phyloP scores from a whole-genome alignment of 306 rosid genomes.

The Cicer pinnatifidum region DNA sequence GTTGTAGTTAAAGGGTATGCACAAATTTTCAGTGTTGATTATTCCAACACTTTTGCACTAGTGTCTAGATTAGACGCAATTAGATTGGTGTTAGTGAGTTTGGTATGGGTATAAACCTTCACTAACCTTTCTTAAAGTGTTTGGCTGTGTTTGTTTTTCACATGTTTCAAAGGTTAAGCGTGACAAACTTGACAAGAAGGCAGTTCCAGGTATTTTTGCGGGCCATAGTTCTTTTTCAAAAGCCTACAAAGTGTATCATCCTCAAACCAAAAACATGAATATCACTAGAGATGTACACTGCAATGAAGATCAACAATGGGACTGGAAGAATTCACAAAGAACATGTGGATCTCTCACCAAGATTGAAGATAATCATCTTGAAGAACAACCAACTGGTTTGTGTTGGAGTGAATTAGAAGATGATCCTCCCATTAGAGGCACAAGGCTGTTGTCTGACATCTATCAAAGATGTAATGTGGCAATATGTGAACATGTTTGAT shows the following conservation, averaged over 20 bases:
- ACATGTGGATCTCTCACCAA: too few relatives aligned
- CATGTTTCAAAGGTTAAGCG: background rate
- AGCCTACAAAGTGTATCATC: conserved; percentile 6
- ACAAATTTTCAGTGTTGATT: background rate
- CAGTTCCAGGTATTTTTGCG: background rate
- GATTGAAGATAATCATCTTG: too few relatives aligned
- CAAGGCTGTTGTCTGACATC: background rate
- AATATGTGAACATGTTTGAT: background rate
- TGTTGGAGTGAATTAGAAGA: background rate
- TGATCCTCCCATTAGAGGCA: background rate
- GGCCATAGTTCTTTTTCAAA: background rate
- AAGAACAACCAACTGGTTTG: background rate
- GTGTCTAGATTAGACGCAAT: background rate
- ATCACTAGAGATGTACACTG: background rate
- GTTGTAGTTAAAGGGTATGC: background rate
- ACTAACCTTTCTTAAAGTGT: too few relatives aligned
- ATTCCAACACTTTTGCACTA: background rate
- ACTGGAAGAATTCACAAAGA: background rate
- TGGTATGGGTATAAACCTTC: too few relatives aligned
- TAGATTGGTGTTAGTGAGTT: background rate
- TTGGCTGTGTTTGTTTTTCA: too few relatives aligned
- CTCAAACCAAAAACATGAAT: background rate
- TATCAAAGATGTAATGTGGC: background rate
- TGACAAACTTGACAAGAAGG: conserved; percentile 11
- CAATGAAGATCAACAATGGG: background rate